These are phyloP conservation scores for Calonectria henricotiae DNA, from an alignment of 2,329 filamentous ascomycete species.

Conservation along the genomic window DNA sequence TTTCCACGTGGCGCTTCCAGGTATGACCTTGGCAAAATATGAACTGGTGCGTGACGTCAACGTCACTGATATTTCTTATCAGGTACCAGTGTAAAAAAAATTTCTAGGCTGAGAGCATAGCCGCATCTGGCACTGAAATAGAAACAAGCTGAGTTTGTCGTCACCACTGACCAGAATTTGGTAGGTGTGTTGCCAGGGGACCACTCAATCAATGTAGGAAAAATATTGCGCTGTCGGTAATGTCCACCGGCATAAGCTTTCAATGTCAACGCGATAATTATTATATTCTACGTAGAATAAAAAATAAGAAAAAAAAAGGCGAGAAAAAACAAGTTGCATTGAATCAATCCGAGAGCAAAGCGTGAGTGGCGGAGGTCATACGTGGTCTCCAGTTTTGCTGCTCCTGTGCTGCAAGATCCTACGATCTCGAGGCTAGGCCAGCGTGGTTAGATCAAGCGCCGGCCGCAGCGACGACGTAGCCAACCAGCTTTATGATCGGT, in stretches of 20 bases:
- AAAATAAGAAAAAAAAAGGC: background rate
- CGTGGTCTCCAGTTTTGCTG: conserved; percentile 9
- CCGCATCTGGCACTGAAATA: conserved; percentile 26
- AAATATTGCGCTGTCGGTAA: conserved; percentile 7
- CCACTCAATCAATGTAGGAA: conserved; percentile 1
- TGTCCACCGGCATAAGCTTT: conserved; percentile 8
- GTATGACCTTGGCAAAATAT: background rate
- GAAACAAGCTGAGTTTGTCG: conserved; percentile 2
- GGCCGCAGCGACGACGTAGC: background rate
- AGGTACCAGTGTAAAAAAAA: background rate
- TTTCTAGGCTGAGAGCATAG: conserved; percentile 22
- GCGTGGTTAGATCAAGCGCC: conserved; percentile 21
- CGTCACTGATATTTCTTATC: conserved; percentile 16
- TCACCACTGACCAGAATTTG: conserved; percentile 24
- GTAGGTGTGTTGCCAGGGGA: background rate
- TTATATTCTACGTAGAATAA: background rate
- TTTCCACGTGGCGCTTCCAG: conserved; percentile 18
- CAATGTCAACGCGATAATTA: background rate
- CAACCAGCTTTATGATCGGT: conserved; percentile 5
- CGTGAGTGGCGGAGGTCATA: conserved; percentile 1
- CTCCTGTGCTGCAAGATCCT: conserved; percentile 9
- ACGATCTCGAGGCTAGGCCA: conserved; percentile 16
- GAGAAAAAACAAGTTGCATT: background rate
- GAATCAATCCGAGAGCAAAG: background rate
- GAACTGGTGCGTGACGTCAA: background rate